A percentile compares a stretch with the other conserved stretches of the same genome.
Conservation (phyloP, 2,329 filamentous ascomycete species). For the Aspergillus tamarii region DNA sequence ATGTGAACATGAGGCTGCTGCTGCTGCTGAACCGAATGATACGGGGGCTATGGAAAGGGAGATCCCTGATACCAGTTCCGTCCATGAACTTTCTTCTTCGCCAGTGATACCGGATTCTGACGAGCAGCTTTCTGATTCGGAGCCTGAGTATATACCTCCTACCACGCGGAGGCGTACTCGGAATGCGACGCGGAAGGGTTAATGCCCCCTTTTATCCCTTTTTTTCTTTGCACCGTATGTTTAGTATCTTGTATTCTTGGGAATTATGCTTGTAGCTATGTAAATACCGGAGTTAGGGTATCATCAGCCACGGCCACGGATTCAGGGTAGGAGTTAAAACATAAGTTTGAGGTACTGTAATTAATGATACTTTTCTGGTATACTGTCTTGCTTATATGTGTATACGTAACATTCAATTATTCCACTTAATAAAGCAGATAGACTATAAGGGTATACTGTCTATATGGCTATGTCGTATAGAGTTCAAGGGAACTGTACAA, state of each 20-base stretch:
- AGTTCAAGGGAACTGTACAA: neutral
- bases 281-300: neutral
- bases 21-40: constrained; percentile 13
- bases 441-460: neutral
- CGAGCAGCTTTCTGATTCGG: constrained; percentile 10
- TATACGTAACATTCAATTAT: neutral
- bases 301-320: neutral
- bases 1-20: neutral
- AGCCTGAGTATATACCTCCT: constrained; percentile 25
- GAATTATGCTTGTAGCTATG: neutral
- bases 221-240: too few relatives aligned
- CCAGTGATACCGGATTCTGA: constrained; percentile 5
- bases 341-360: neutral
- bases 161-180: constrained; percentile 29
- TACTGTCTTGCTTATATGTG: neutral
- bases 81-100: constrained; percentile 18
- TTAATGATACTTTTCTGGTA: neutral
- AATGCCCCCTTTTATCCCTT: neutral
- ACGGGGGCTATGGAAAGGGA: constrained; percentile 8
- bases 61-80: constrained; percentile 9
- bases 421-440: neutral
- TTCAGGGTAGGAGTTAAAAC: neutral
- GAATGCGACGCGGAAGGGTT: constrained; percentile 12
- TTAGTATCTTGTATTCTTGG: neutral
- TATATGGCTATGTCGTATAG: neutral